A percentile compares a stretch with the other conserved stretches of the same genome.
These are phyloP conservation scores for Dendryphion nanum DNA, from an alignment of 2,329 filamentous ascomycete genomes.

Conservation along the genomic window DNA sequence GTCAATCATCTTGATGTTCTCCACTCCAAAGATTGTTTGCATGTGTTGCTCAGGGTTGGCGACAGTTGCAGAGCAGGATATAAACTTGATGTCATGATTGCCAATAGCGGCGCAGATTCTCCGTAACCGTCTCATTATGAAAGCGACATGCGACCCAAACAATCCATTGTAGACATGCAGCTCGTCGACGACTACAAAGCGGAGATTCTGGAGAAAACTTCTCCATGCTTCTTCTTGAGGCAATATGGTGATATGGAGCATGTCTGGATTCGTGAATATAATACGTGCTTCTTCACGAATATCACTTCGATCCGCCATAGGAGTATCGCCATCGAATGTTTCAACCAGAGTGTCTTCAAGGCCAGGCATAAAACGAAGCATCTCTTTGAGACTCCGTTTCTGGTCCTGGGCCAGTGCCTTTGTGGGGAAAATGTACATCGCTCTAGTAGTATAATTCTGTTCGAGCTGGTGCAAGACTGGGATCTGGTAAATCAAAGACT, in stretches of 20 bases:
- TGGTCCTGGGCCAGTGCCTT: conserved; percentile 97
- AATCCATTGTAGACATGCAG: conserved; percentile 95
- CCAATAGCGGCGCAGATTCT: conserved; percentile 88
- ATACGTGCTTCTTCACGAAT: conserved; percentile 88
- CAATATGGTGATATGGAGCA: conserved; percentile 91
- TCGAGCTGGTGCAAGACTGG: conserved; percentile 88
- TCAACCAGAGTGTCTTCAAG: conserved; percentile 78
- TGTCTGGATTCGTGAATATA: conserved; percentile 97
- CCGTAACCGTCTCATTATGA: conserved; percentile 87
- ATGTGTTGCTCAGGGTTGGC: conserved; percentile 92
- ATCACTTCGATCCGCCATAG: conserved; percentile 71
- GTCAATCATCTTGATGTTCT: conserved; percentile 77
- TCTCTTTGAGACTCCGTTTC: conserved; percentile 78
- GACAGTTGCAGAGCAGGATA: conserved; percentile 95
- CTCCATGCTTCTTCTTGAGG: conserved; percentile 91
- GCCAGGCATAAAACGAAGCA: conserved; percentile 76
- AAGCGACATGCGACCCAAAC: conserved; percentile 89
- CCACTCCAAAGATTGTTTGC: conserved; percentile 86
- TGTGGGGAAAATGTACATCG: conserved; percentile 97
- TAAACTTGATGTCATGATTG: conserved; percentile 81
- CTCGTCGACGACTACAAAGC: conserved; percentile 82
- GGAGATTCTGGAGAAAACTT: conserved; percentile 81
- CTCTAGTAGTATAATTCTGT: conserved; percentile 70
- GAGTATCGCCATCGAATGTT: conserved; percentile 94
- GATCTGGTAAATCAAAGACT: conserved; percentile 96